Conservation (phyloP, 495 filamentous ascomycete species). For the Penicillium pulvis region DNA sequence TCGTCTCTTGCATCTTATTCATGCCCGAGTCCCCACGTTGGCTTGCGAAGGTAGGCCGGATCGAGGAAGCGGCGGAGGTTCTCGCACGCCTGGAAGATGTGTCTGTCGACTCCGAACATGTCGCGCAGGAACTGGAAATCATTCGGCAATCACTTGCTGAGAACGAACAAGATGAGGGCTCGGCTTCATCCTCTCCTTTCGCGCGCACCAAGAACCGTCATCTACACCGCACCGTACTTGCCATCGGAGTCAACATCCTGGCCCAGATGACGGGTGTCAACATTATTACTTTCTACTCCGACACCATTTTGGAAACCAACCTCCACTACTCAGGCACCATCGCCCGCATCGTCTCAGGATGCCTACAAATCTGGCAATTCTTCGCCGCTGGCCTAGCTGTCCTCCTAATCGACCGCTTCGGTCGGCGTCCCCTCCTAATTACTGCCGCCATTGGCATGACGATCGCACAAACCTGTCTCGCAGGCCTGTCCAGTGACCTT, state of each 20-base stretch:
- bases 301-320: slow-evolving; percentile 23
- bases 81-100: slow-evolving; percentile 56
- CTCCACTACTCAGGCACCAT: slow-evolving; percentile 25
- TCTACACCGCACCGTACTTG: slow-evolving; percentile 29
- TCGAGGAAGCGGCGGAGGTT: slow-evolving; percentile 58
- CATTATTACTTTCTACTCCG: slow-evolving; percentile 33
- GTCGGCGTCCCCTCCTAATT: slow-evolving; percentile 56
- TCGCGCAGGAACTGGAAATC: slow-evolving; percentile 59
- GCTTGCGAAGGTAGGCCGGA: slow-evolving; percentile 58
- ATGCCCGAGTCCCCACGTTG: slow-evolving; percentile 68
- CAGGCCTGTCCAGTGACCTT: slow-evolving; percentile 36
- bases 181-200: slow-evolving; percentile 21
- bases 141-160: slow-evolving; percentile 66
- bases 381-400: slow-evolving; percentile 27
- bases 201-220: slow-evolving; percentile 35
- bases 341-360: slow-evolving; percentile 26
- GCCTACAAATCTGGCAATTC: slow-evolving; percentile 33
- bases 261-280: slow-evolving; percentile 35
- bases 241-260: slow-evolving; percentile 25
- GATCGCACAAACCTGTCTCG: slow-evolving; percentile 59
- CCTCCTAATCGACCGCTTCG: slow-evolving; percentile 29
- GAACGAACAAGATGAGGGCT: slow-evolving; percentile 43
- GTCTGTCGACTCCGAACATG: slow-evolving; percentile 45
- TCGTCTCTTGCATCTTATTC: slow-evolving; percentile 52
- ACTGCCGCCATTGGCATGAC: slow-evolving; percentile 63